Evolutionary conservation across 345 rosid species (phyloP), one percentile per base, ranked within the genome.

Genomic region (Noccaea caerulescens): DNA sequence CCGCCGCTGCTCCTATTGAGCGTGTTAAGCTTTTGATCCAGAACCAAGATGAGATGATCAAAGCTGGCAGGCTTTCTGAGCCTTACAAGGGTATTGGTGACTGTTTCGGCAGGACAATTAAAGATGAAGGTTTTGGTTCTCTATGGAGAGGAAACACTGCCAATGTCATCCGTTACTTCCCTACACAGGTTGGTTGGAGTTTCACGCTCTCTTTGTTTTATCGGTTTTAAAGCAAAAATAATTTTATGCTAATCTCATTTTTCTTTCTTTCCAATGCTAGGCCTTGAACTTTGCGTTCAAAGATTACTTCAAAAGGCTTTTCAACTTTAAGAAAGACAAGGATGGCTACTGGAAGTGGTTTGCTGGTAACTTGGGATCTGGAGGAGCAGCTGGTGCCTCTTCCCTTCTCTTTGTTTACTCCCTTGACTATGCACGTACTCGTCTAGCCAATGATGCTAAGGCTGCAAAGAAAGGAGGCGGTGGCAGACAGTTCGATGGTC

Each of bases 331-430:
- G 93, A 89, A 89, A 69, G 93, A 89, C 80, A 88, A 43, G 56
- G 91, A 86, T 79, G 93, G 93, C 32, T 89, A 89, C 81, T 89
- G 96, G 96, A 87, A 86, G 68, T 89, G 96, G 96, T 89, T 89
- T 78, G 96, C 87, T 56, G 96, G 93, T 37, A 89, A 89, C 81
- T 81, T 89, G 89, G 96, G 74, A 43, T 90, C 96, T 10, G 96
- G 96, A 33, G 96, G 93, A 57, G 87, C 85, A 4, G 96, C 96
- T 71, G 96, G 96, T 77, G 96, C 96, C 34, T 86, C 93, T 43
- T 90, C 93, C 46, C 91, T 84, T 54, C 80, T 90, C 8, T 87
- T 90, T 65, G 96, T 90, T 37, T 90, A 90, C 76, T 90, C 96
- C 16, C 84, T 90, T 79, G 96, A 90, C 66, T 90, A 84, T 73